Evolutionary conservation across 129 eudicot species (phyloP).

Genomic region (Flaveria sonorensis): DNA sequence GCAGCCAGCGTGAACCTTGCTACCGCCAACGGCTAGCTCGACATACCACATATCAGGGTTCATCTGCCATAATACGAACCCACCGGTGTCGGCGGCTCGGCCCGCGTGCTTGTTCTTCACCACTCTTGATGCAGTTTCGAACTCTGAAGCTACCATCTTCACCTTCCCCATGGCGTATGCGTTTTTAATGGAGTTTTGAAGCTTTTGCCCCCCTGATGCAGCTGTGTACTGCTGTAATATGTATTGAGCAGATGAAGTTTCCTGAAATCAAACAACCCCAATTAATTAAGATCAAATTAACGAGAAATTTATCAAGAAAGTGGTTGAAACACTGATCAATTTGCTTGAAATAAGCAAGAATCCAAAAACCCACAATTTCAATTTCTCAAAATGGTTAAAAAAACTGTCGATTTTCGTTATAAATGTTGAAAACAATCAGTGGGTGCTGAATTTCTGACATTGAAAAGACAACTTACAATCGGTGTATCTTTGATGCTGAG

Average conservation of each 20-base stretch:
- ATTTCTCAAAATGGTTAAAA: conserved; percentile 16
- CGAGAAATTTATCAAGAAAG: too few relatives aligned
- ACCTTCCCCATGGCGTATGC: conserved; percentile 85
- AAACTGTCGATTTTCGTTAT: not conserved
- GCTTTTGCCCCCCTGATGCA: conserved; percentile 82
- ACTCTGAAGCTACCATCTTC: conserved; percentile 83
- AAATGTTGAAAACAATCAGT: conserved; percentile 1
- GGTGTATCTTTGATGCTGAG: conserved; percentile 85
- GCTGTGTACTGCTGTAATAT: conserved; percentile 87
- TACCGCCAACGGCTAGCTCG: conserved; percentile 88
- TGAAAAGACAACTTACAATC: conserved; percentile 54
- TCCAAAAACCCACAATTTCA: not conserved
- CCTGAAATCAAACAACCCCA: conserved; percentile 44
- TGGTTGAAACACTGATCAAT: not conserved
- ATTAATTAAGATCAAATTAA: too few relatives aligned
- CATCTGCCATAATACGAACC: conserved; percentile 92
- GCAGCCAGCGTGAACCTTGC: conserved; percentile 94
- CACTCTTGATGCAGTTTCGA: conserved; percentile 68
- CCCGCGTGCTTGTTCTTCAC: conserved; percentile 58
- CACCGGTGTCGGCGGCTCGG: conserved; percentile 72
- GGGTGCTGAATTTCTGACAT: conserved; percentile 6
- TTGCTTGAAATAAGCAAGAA: conserved; percentile 14
- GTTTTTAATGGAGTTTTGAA: conserved; percentile 68
- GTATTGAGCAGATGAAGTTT: conserved; percentile 92
- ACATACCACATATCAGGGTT: conserved; percentile 94